These are phyloP conservation scores for Raffaelea deltoideospora DNA, from an alignment of 2,329 filamentous ascomycete species.

Conservation along the genomic window DNA sequence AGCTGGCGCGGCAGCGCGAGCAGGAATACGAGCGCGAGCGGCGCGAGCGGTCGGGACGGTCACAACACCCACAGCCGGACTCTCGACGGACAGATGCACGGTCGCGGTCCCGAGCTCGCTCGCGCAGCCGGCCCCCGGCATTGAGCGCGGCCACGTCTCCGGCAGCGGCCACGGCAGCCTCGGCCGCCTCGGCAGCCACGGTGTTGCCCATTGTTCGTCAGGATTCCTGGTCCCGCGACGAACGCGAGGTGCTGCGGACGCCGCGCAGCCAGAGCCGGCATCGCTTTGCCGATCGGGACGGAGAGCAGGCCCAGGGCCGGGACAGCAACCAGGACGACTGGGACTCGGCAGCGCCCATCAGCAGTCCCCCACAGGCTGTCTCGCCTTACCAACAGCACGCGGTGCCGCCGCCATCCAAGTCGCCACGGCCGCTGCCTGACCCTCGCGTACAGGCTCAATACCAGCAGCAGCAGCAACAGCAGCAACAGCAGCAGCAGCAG, in stretches of 20 bases:
- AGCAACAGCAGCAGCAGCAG: too few species aligned
- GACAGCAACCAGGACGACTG: too few species aligned
- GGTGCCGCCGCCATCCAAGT: conserved; percentile 14
- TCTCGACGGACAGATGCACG: not conserved
- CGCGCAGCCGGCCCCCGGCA: conserved; percentile 5
- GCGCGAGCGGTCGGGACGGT: conserved; percentile 33
- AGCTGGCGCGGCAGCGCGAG: conserved; percentile 47
- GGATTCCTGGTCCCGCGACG: conserved; percentile 49
- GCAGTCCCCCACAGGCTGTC: not conserved
- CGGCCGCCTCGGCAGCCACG: conserved; percentile 7
- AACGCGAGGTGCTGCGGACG: conserved; percentile 47
- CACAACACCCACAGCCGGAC: too few species aligned
- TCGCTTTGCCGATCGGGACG: conserved; percentile 9
- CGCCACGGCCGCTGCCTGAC: conserved; percentile 25
- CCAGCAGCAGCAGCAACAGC: not conserved
- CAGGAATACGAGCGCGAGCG: conserved; percentile 46
- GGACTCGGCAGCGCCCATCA: too few species aligned
- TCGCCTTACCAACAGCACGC: too few species aligned
- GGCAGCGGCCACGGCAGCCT: conserved; percentile 21
- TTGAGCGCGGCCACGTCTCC: too few species aligned
- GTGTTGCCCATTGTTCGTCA: conserved; percentile 24
- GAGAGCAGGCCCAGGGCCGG: not conserved
- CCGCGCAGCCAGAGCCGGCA: conserved; percentile 28
- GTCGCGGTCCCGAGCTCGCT: not conserved
- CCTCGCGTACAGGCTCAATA: conserved; percentile 12